Evolutionary conservation across 495 filamentous ascomycete genomes (phyloP).

Genomic region (Penicillium tannophilum): DNA sequence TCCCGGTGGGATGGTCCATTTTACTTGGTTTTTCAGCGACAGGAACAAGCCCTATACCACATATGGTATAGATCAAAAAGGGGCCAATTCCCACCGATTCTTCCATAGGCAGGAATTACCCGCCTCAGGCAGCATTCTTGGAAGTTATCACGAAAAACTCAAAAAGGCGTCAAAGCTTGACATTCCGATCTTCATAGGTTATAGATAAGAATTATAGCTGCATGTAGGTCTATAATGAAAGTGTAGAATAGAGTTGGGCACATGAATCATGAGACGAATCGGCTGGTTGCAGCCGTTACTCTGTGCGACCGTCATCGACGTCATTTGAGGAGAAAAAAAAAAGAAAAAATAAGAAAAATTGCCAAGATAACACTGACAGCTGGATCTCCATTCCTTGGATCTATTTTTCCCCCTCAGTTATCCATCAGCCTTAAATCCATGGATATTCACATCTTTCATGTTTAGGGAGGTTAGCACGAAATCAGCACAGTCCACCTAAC

Average conservation of each 20-base stretch:
- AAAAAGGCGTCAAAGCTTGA: not conserved
- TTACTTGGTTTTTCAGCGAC: not conserved
- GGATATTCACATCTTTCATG: too few relatives aligned
- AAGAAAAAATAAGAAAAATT: not conserved
- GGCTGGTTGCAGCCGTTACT: slow-evolving; percentile 8
- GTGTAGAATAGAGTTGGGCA: not conserved
- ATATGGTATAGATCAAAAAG: not conserved
- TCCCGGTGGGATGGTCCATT: not conserved
- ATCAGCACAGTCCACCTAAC: not conserved
- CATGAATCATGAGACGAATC: not conserved
- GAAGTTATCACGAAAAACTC: slow-evolving; percentile 16
- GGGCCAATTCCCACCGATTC: not conserved
- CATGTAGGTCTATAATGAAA: not conserved
- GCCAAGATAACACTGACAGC: slow-evolving; percentile 14
- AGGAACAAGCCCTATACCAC: not conserved
- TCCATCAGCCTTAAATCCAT: not conserved
- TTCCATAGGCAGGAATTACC: not conserved
- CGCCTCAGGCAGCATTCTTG: slow-evolving; percentile 24
- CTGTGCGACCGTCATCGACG: slow-evolving; percentile 22
- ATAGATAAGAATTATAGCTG: not conserved
- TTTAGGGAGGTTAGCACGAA: not conserved
- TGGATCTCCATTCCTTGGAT: slow-evolving; percentile 2
- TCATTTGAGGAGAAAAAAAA: slow-evolving; percentile 21
- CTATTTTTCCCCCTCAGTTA: not conserved
- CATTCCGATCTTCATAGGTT: not conserved